Evolutionary conservation across 73 alveolate species (phyloP), one percentile per base, ranked within the genome.

Genomic region (Paramecium caudatum): DNA sequence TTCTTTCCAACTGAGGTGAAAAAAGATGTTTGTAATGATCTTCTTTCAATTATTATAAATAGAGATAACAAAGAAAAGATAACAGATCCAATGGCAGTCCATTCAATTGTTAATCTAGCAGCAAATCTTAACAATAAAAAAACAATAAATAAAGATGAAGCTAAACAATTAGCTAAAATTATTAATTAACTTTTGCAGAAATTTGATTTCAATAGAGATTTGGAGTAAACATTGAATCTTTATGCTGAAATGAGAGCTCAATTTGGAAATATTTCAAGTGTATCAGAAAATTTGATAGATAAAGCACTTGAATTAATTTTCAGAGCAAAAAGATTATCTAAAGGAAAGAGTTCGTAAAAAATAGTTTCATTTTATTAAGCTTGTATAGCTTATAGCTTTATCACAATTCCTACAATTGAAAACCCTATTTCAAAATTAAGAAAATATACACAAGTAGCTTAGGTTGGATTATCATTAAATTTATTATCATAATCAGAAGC

Each of bases 201-300:
- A 90, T 95, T 97, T 23, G 99, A 97, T 87, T 97, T 97, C 69
- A 98, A 98, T 19, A 95, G 91, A 91, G 99, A 97, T 74, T 91
- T 96, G 47, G 99, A 97, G 84, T 95, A 96, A 82, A 93, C 95
- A 69, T 90, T 96, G 34, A 97, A 95, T 78, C 95, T 97, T 46
- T 94, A 90, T 93, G 94, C 99, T 41, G 98, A 97, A 82, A 96
- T 98, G 30, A 95, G 99, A 93, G 98, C 97, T 1, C 86, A 94
- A 30, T 97, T 96, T 90, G 94, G 95, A 47, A 95, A 97, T 82
- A 86, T 97, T n/a, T 96, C 93, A 55, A 94, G 82, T 36, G 97
- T 97, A 5, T 94, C 96, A 7, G 98, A 97, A 93, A 91, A 91
- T 63, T 85, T 96, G 46, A 94, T 97, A 39, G 82, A 94, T 81